Evolutionary conservation across 257 asterid genomes (phyloP).

Genomic region (Solanum sejunctum): DNA sequence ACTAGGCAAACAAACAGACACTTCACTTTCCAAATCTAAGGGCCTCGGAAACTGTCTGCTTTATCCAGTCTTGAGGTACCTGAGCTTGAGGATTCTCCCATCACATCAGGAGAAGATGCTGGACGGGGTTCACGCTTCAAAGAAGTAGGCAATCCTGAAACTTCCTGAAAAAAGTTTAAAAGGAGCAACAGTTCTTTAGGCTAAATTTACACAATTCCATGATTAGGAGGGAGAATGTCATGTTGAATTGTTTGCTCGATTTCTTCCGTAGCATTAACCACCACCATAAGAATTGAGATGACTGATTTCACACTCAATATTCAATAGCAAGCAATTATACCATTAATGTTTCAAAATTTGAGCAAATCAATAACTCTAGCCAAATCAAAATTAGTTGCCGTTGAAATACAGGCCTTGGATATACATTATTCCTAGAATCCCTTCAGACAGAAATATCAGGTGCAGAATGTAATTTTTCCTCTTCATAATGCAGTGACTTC

Average conservation of each 20-base stretch:
- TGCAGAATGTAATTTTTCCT: neutral
- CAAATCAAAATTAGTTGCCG: neutral
- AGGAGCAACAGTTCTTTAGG: neutral
- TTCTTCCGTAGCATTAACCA: neutral
- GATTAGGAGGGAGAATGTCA: neutral
- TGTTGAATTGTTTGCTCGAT: neutral
- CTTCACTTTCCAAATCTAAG: slow-evolving; percentile 6
- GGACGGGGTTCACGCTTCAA: slow-evolving; percentile 50
- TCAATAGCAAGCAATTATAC: neutral
- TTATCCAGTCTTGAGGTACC: slow-evolving; percentile 62
- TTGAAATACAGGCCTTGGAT: neutral
- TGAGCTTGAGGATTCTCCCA: slow-evolving; percentile 83
- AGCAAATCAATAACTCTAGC: neutral
- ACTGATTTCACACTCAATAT: neutral
- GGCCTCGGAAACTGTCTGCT: slow-evolving; percentile 44
- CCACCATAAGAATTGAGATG: neutral
- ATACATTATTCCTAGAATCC: neutral
- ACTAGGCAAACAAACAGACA: neutral
- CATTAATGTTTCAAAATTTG: neutral
- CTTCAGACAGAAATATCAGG: neutral
- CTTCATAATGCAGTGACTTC: neutral
- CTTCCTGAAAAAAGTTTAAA: slow-evolving; percentile 38
- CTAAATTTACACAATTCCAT: neutral
- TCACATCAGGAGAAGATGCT: slow-evolving; percentile 38
- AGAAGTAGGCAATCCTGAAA: slow-evolving; percentile 68